Evolutionary conservation across 139 green algal genomes (phyloP).

Genomic region (Mesotaenium endlicherianum): DNA sequence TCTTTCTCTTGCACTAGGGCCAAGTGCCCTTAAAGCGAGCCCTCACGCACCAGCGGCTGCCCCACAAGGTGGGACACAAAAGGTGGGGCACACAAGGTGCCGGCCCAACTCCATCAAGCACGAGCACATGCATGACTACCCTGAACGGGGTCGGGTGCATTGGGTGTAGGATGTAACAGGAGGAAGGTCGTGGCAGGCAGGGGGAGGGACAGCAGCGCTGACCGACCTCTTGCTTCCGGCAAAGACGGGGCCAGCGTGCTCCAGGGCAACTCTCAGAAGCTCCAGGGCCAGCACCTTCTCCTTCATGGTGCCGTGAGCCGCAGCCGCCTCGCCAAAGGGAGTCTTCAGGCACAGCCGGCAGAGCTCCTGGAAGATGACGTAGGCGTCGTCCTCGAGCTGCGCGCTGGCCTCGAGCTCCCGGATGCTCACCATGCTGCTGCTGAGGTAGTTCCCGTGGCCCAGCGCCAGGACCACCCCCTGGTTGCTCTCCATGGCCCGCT

Average conservation of each 20-base stretch:
- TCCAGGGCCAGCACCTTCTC: conserved; percentile 62
- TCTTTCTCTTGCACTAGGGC: too few species aligned
- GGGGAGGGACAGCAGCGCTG: background rate
- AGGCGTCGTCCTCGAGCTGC: conserved; percentile 69
- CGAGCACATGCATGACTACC: background rate
- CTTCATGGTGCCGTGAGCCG: conserved; percentile 69
- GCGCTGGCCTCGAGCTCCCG: background rate
- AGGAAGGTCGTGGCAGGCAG: conserved; percentile 38
- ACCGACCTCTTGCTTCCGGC: conserved; percentile 7
- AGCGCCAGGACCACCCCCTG: background rate
- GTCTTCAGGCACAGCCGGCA: conserved; percentile 76
- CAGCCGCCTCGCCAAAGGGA: conserved; percentile 56
- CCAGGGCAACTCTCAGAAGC: conserved; percentile 76
- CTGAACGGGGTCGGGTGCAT: background rate
- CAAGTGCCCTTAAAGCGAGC: too few species aligned
- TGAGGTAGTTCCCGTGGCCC: conserved; percentile 17
- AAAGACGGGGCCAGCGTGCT: conserved; percentile 74
- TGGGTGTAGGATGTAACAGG: conserved; percentile 28
- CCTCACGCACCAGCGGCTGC: too few species aligned
- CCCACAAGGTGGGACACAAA: too few species aligned
- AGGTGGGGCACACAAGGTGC: background rate
- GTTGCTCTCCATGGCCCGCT: background rate
- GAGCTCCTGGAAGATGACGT: conserved; percentile 82
- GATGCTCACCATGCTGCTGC: background rate
- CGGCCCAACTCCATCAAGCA: background rate